These are phyloP conservation scores for Laguncularia racemosa DNA, from an alignment of 345 rosid species.

Conservation along the genomic window DNA sequence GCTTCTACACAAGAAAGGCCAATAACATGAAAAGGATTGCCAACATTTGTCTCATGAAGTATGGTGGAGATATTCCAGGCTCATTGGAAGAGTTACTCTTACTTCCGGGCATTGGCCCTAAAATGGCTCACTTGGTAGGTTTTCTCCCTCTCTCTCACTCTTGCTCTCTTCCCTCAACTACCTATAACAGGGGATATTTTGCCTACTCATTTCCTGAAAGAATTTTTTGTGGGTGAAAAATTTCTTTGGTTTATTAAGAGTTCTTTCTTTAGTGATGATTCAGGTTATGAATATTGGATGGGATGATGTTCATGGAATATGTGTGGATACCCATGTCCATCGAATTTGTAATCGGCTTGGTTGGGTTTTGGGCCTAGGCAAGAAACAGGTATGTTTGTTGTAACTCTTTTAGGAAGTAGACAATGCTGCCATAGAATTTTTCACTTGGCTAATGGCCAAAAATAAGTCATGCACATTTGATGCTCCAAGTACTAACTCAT, in stretches of 20 bases:
- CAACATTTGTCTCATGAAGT: slow-evolving; percentile 61
- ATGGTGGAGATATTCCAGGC: slow-evolving; percentile 81
- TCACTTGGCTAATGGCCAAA: no score
- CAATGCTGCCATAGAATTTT: no score
- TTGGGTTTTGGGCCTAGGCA: slow-evolving; percentile 73
- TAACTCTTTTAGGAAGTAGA: not conserved
- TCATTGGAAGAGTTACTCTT: slow-evolving; percentile 75
- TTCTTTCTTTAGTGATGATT: slow-evolving; percentile 12
- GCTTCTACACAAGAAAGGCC: slow-evolving; percentile 92
- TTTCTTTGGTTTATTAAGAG: slow-evolving; percentile 1
- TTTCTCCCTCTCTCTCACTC: no score
- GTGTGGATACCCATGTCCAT: slow-evolving; percentile 94
- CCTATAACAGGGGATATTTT: not conserved
- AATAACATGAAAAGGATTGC: slow-evolving; percentile 85
- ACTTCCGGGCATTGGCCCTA: slow-evolving; percentile 97
- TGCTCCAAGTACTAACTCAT: no score
- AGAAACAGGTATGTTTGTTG: slow-evolving; percentile 39
- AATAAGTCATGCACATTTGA: no score
- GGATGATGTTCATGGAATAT: slow-evolving; percentile 86
- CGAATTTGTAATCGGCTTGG: slow-evolving; percentile 92
- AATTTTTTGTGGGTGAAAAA: slow-evolving; percentile 1
- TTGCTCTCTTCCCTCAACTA: no score
- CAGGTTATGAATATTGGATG: slow-evolving; percentile 91
- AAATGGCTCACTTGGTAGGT: slow-evolving; percentile 57
- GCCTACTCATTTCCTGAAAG: no score